Conservation (phyloP, 306 rosid species). For the Cajanus cajan region DNA sequence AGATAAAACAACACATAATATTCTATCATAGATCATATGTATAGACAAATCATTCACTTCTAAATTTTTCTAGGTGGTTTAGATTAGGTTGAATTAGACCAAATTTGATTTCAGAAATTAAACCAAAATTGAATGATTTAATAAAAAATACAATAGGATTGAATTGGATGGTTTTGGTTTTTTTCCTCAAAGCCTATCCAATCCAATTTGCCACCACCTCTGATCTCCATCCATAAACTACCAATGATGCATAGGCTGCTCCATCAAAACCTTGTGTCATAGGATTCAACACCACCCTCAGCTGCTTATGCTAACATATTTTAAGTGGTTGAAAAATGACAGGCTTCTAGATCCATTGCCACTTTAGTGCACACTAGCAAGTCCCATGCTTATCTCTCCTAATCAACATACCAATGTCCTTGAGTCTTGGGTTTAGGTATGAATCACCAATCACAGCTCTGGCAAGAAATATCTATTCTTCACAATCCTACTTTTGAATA, state of each 20-base stretch:
- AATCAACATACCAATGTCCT: no score
- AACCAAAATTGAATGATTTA: no score
- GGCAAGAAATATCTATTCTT: no score
- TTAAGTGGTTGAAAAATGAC: neutral
- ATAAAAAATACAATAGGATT: no score
- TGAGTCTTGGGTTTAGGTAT: no score
- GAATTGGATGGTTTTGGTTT: neutral
- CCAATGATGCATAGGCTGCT: neutral
- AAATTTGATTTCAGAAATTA: no score
- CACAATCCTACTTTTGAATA: no score
- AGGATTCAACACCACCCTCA: neutral
- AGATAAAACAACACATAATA: no score
- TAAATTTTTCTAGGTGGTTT: no score
- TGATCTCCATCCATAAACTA: neutral
- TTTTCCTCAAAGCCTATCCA: neutral
- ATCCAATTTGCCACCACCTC: neutral
- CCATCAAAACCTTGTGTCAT: neutral
- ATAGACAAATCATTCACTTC: neutral
- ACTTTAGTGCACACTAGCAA: neutral
- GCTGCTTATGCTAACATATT: neutral
- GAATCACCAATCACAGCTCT: no score
- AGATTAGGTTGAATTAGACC: no score
- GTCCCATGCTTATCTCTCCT: no score
- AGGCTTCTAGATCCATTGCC: neutral
- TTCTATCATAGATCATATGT: neutral